Base-by-base conservation (phyloP, 2,329 filamentous ascomycete species). In the Xylaria polymorpha region DNA sequence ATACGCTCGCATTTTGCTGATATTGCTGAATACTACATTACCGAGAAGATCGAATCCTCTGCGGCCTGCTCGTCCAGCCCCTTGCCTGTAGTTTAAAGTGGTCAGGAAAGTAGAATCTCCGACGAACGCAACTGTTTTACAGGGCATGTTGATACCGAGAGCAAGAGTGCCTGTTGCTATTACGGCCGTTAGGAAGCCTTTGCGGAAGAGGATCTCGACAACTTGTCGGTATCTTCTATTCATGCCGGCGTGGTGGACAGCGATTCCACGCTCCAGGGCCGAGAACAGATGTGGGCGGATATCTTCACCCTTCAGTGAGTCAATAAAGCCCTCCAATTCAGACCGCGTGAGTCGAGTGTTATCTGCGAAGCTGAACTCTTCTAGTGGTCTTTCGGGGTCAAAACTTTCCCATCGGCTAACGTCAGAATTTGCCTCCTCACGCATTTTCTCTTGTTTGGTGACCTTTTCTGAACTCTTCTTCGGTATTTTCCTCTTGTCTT, bases 61-160 rank as follows among this genome's bases (percentile, higher is more conserved):
- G 79, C 92, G 90, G 72, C 92, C 92, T 39, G 92, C 91, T 84
- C 92, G 90, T 79, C 93, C 92, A 66, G 92, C 88, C 8, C 88
- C 91, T 78, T 95, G 92, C 9, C 91, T 87, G 78, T 91, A 95
- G 77, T 93, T 93, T 61, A 94, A 86, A 0, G 92, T 88, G 0
- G 91, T 93, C 51, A 95, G 81, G 76, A 87, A 94, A 2, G 92
- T 84, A 0, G 90, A 92, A 77, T 94, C 92, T 0, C 91, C 91
- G 18, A 85, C 86, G 77, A 95, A 95, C 1, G 94, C 88, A 0
- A 94, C 91, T 0, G 92, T 95, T 78, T 92, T 93, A 78, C 92
- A 94, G 10, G 92, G 92, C 90, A 93, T 93, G 74, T 93, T 95
- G 81, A 95, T 91, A 82, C 92, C 92, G 5, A 94, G 82, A 1